A percentile compares a stretch with the other conserved stretches of the same genome.
Conservation (phyloP, 2,329 filamentous ascomycete genomes). For the Diaporthe sp. region DNA sequence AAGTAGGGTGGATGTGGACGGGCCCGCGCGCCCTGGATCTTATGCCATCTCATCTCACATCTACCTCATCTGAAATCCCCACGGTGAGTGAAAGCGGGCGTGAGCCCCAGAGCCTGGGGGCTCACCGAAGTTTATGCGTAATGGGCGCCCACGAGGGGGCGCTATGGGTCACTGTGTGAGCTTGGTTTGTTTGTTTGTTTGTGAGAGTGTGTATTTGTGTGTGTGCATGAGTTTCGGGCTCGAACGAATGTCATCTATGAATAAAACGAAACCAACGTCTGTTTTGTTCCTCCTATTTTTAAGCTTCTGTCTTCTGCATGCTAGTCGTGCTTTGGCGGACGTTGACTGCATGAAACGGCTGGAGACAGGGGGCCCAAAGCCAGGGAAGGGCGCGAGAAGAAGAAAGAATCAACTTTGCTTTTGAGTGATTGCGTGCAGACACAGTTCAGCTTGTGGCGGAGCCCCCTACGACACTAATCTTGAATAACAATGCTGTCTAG, state of each 20-base stretch:
- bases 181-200: not conserved
- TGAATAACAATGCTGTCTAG: not conserved
- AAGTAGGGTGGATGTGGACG: not conserved
- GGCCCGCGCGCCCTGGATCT: not conserved
- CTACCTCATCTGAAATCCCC: slow-evolving; percentile 15
- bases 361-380: not conserved
- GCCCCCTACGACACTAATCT: not conserved
- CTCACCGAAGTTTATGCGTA: slow-evolving; percentile 11
- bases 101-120: not conserved
- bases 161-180: not conserved
- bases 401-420: not conserved
- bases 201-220: not conserved
- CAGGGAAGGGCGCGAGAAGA: not conserved
- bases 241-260: slow-evolving; percentile 22
- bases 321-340: not conserved
- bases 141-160: not conserved
- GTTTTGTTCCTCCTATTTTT: slow-evolving; percentile 5
- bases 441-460: too few relatives aligned
- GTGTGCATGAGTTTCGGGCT: not conserved
- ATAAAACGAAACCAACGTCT: slow-evolving; percentile 27
- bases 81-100: slow-evolving; percentile 2
- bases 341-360: not conserved
- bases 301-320: not conserved
- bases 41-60: slow-evolving; percentile 19
- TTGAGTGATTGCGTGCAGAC: not conserved